Evolutionary conservation across 1,284 basidiomycete genomes (phyloP).

Genomic region (Ceratobasidium sp.): DNA sequence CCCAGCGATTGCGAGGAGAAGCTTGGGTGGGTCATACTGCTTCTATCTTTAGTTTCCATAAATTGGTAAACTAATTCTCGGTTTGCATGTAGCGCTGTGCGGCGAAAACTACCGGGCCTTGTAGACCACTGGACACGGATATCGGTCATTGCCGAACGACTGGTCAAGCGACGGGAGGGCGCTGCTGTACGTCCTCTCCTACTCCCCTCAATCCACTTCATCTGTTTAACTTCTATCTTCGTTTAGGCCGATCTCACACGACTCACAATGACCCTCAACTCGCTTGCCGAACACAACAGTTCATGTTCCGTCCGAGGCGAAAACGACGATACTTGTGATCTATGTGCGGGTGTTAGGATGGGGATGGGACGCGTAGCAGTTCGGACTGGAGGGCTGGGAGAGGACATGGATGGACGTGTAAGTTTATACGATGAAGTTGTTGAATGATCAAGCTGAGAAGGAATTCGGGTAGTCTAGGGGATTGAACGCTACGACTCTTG

Average conservation of each 20-base stretch:
- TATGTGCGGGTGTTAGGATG: conserved; percentile 83
- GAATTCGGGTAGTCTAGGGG: conserved; percentile 6
- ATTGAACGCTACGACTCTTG: conserved; percentile 64
- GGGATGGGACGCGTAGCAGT: conserved; percentile 79
- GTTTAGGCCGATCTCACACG: conserved; percentile 85
- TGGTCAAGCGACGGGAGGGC: conserved; percentile 87
- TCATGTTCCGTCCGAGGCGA: conserved; percentile 77
- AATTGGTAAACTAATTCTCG: not conserved
- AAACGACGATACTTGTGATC: conserved; percentile 74
- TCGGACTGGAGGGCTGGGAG: conserved; percentile 81
- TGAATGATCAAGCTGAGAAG: too few species aligned
- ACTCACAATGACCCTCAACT: conserved; percentile 83
- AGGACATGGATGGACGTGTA: conserved; percentile 83
- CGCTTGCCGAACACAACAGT: conserved; percentile 82
- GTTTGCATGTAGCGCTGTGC: conserved; percentile 69
- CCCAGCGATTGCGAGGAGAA: conserved; percentile 93
- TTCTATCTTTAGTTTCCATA: conserved; percentile 38
- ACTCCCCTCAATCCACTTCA: conserved; percentile 43
- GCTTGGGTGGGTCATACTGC: conserved; percentile 70
- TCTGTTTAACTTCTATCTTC: conserved; percentile 48
- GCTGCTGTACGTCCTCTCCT: conserved; percentile 78
- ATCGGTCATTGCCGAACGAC: conserved; percentile 84
- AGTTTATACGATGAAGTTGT: conserved; percentile 55
- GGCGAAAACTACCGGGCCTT: conserved; percentile 76
- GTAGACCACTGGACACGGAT: conserved; percentile 94